Evolutionary conservation across 23 red algal species (phyloP).

Genomic region (Gracilariopsis chorda): DNA sequence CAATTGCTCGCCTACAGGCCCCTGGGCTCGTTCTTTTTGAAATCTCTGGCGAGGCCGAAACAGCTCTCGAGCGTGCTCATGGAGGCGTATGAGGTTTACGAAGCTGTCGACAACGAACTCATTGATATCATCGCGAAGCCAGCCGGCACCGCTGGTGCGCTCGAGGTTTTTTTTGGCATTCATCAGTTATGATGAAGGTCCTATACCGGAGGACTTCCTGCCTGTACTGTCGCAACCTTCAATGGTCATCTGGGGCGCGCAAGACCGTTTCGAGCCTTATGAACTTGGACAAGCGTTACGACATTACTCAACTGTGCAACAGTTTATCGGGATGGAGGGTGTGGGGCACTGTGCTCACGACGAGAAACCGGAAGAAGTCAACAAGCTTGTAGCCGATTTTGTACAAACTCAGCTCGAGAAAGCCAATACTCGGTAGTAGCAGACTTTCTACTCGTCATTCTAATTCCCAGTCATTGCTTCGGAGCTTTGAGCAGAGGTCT

Average conservation of each 20-base stretch:
- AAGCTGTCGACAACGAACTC: constrained; percentile 72
- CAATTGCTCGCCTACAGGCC: constrained; percentile 47
- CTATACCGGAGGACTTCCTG: constrained; percentile 88
- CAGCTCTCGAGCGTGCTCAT: constrained; percentile 67
- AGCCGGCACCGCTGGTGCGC: constrained; percentile 70
- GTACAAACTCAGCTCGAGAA: constrained; percentile 22
- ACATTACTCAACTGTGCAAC: constrained; percentile 46
- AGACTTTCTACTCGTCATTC: background rate
- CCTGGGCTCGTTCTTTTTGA: constrained; percentile 71
- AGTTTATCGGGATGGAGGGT: constrained; percentile 62
- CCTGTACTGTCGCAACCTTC: constrained; percentile 33
- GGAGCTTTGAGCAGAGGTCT: background rate
- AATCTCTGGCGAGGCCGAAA: constrained; percentile 31
- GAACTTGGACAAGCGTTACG: constrained; percentile 35
- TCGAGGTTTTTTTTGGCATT: constrained; percentile 91
- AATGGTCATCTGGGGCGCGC: constrained; percentile 86
- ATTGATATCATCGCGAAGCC: constrained; percentile 73
- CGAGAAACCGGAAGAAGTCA: constrained; percentile 75
- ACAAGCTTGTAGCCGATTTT: constrained; percentile 64
- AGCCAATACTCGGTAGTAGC: background rate
- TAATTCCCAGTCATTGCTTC: background rate
- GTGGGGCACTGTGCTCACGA: constrained; percentile 96
- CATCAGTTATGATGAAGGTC: constrained; percentile 84
- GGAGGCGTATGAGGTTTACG: constrained; percentile 73
- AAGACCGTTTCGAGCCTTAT: constrained; percentile 86